phyloP scores from a whole-genome alignment of 2,329 filamentous ascomycete species.

The Lomentospora prolificans region DNA sequence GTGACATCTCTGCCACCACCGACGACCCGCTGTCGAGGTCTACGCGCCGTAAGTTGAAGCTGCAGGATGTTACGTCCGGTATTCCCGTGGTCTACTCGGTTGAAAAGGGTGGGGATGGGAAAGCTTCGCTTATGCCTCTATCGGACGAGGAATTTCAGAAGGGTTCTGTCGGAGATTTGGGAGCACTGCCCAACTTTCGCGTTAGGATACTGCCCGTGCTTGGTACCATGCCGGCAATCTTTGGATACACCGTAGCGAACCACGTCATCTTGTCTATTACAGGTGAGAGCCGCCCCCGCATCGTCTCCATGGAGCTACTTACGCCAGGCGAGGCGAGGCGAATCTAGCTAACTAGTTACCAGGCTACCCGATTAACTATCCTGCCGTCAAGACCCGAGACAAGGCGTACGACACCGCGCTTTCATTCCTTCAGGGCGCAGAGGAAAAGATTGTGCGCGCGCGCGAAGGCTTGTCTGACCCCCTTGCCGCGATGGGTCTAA shows the following conservation, averaged over 20 bases:
- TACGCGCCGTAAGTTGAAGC: conserved; percentile 69
- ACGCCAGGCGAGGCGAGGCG: too few relatives aligned
- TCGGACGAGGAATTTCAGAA: conserved; percentile 81
- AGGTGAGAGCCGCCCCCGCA: conserved; percentile 19
- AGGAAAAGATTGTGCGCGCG: conserved; percentile 61
- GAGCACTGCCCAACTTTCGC: conserved; percentile 83
- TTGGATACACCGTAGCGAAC: conserved; percentile 85
- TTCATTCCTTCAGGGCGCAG: conserved; percentile 61
- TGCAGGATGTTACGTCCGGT: conserved; percentile 68
- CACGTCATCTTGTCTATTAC: conserved; percentile 77
- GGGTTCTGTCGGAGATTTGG: conserved; percentile 75
- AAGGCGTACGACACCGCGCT: conserved; percentile 88
- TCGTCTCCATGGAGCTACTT: neutral
- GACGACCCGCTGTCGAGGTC: conserved; percentile 83
- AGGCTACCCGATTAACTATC: conserved; percentile 79
- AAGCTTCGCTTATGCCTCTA: conserved; percentile 79
- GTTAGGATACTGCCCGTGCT: conserved; percentile 91
- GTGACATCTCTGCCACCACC: conserved; percentile 78
- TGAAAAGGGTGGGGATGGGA: conserved; percentile 81
- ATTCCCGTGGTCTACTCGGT: conserved; percentile 90
- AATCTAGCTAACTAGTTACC: conserved; percentile 16
- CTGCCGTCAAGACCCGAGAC: conserved; percentile 70
- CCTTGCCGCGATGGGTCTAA: conserved; percentile 54
- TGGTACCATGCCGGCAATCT: conserved; percentile 95
- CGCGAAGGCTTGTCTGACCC: conserved; percentile 24